Evolutionary conservation across 2,329 filamentous ascomycete species (phyloP), one percentile per base, ranked within the genome.

Genomic region (Lasiodiplodia theobromae): DNA sequence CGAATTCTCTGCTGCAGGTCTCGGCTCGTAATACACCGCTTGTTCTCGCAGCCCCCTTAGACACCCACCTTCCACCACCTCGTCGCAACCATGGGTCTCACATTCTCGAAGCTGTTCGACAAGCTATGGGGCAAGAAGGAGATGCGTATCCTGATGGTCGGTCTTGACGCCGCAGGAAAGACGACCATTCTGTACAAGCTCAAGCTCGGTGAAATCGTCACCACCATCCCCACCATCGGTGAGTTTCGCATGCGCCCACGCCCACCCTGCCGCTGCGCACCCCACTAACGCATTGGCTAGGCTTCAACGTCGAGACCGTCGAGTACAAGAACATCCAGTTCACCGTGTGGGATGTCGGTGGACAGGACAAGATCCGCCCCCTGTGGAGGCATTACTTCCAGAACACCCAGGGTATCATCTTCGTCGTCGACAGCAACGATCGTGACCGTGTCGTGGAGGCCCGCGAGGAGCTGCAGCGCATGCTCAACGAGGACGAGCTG

Each of bases 251-350:
- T 44, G n/a, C 44, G 53, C 49, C 54, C 40, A 23, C 56, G n/a
- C 44, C 21, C 16, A 21, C 38, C 6, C 38, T 49, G n/a, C 16
- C 56, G 2, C 31, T 21, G 23, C 23, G 5, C 58, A 21, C 16
- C 44, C 37, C 14, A 47, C 60, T 64, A n/a, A 64, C 60, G 4
- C 60, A 64, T 52, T 64, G 60, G 47, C 28, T 34, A 69, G 84
- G 95, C 75, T 98, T 98, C 88, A 98, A 98, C 87, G 96, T 98
- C 83, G 96, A 99, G 89, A 98, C 96, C 68, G 96, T 99, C 83
- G 94, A 97, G 83, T 98, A 98, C 89, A 97, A 97, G 90, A 99
- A 99, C 90, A 97, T 97, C 79, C 94, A 97, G 83, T 99, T 99
- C 89, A 98, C 95, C 83, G 96, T 99, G 82, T 99, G 96, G 96